Percentiles rank a stretch among this genome's conserved stretches.
phyloP scores from a whole-genome alignment of 352 stramenopile species.

The Globisporangium viniferum region DNA sequence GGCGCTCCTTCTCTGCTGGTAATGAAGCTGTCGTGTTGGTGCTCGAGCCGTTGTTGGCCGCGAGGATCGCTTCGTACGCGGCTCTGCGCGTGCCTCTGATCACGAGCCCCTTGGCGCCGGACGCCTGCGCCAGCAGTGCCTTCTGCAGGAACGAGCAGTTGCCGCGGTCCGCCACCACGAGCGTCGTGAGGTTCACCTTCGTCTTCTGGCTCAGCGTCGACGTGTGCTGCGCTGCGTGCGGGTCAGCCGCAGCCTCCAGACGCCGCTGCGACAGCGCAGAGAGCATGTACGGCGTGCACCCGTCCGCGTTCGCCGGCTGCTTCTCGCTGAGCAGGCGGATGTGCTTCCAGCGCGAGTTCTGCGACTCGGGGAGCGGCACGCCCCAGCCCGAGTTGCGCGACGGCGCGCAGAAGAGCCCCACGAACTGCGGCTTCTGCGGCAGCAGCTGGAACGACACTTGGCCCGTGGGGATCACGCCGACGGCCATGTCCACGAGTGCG shows the following conservation, averaged over 20 bases:
- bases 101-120: conserved; percentile 52
- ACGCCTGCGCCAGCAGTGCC: conserved; percentile 43
- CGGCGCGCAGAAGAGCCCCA: conserved; percentile 49
- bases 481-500: not conserved
- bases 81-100: conserved; percentile 56
- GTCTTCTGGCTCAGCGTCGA: not conserved
- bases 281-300: conserved; percentile 36
- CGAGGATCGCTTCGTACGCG: conserved; percentile 49
- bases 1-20: conserved; percentile 21
- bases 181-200: conserved; percentile 17
- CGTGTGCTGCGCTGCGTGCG: not conserved
- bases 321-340: conserved; percentile 29
- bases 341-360: conserved; percentile 55
- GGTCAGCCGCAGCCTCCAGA: conserved; percentile 6
- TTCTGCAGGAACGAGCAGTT: conserved; percentile 79
- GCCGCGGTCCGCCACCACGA: conserved; percentile 66
- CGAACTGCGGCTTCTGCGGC: conserved; percentile 32
- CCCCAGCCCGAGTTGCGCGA: conserved; percentile 58
- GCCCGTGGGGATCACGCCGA: conserved; percentile 42
- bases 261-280: conserved; percentile 7
- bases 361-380: conserved; percentile 36
- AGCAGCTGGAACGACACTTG: conserved; percentile 39
- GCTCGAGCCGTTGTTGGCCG: conserved; percentile 31
- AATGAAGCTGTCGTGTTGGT: conserved; percentile 22
- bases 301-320: conserved; percentile 30